Evolutionary conservation across 2,329 filamentous ascomycete genomes (phyloP).

Genomic region (Exophiala sideris): DNA sequence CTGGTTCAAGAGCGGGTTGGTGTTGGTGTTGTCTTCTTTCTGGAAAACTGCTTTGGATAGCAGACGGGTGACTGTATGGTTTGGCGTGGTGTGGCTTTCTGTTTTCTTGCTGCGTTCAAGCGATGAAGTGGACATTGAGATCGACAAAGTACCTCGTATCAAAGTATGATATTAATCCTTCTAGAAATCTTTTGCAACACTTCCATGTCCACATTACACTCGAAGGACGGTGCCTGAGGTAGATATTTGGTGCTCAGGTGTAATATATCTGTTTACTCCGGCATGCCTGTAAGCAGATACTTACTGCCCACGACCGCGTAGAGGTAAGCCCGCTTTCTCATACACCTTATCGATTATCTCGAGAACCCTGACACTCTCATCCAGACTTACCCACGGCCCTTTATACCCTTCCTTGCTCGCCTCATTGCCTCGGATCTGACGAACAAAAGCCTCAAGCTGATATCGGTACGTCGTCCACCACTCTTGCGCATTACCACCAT

Average conservation of each 20-base stretch:
- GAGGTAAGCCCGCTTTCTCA: constrained; percentile 35
- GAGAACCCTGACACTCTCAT: constrained; percentile 47
- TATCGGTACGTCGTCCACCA: constrained; percentile 47
- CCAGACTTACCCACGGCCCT: constrained; percentile 37
- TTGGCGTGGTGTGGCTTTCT: background rate
- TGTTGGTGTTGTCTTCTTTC: background rate
- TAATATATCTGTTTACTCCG: background rate
- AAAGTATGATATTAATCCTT: background rate
- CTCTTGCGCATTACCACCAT: constrained; percentile 25
- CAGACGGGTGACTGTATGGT: background rate
- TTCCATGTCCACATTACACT: background rate
- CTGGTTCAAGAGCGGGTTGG: background rate
- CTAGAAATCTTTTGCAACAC: background rate
- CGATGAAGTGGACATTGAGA: background rate
- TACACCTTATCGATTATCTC: constrained; percentile 49
- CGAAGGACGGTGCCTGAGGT: background rate
- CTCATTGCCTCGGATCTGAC: constrained; percentile 40
- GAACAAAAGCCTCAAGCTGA: constrained; percentile 50
- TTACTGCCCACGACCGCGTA: background rate
- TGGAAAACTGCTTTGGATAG: background rate
- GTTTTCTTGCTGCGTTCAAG: background rate
- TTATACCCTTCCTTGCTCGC: constrained; percentile 7
- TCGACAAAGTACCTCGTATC: background rate
- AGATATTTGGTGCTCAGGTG: background rate
- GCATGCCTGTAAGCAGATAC: background rate